A percentile compares a stretch with the other conserved stretches of the same genome.
phyloP scores from a whole-genome alignment of 768 basidiomycete species.

The Mrakia blollopis region DNA sequence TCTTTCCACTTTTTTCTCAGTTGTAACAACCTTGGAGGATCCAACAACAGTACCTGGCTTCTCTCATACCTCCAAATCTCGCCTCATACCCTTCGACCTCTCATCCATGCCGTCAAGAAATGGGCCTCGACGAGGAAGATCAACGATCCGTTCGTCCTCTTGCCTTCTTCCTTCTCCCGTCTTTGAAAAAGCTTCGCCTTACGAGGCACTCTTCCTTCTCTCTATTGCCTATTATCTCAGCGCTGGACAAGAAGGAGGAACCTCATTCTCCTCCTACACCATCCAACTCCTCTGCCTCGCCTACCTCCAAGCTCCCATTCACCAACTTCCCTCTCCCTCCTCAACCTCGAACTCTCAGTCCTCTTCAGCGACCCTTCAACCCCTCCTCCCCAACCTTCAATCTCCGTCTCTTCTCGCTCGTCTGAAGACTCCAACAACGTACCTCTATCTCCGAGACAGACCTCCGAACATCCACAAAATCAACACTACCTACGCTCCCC shows the following conservation, averaged over 20 bases:
- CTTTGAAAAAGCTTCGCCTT: too few relatives aligned
- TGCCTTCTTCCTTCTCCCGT: neutral
- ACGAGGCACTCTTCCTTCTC: neutral
- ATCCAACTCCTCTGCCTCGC: slow-evolving; percentile 27
- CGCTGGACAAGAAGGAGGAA: neutral
- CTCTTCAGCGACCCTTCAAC: neutral
- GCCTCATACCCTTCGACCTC: slow-evolving; percentile 25
- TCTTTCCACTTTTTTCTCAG: neutral
- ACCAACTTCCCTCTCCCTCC: neutral
- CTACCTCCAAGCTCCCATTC: slow-evolving; percentile 11
- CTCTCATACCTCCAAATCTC: slow-evolving; percentile 20
- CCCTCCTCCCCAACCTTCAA: slow-evolving; percentile 24
- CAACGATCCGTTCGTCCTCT: slow-evolving; percentile 9
- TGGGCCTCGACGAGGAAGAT: slow-evolving; percentile 20
- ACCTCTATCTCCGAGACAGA: neutral
- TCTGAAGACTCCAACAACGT: neutral
- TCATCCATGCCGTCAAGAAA: slow-evolving; percentile 27
- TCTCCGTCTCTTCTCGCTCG: neutral
- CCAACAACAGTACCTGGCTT: slow-evolving; percentile 22
- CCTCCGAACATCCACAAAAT: neutral
- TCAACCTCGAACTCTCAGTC: too few relatives aligned
- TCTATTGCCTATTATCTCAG: neutral
- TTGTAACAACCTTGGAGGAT: slow-evolving; percentile 25
- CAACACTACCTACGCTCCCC: slow-evolving; percentile 22
- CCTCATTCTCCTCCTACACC: slow-evolving; percentile 27